Conservation (phyloP, 192 early-diverging fungal genomes). For the Backusella mclennaniae region DNA sequence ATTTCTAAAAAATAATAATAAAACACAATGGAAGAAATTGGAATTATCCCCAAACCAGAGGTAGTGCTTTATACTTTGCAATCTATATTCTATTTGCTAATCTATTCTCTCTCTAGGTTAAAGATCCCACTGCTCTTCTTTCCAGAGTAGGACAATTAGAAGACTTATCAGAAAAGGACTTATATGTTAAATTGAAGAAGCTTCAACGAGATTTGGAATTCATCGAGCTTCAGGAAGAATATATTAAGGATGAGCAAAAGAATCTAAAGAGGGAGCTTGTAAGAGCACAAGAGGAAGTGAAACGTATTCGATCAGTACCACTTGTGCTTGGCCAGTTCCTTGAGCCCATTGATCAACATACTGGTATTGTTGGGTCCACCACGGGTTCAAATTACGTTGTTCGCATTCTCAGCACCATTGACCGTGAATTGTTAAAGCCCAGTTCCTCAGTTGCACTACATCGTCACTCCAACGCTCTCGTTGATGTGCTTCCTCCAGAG, state of each 20-base stretch:
- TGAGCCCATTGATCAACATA: constrained; percentile 95
- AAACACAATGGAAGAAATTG: constrained; percentile 18
- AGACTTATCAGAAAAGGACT: constrained; percentile 76
- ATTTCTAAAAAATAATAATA: background rate
- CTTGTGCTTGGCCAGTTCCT: constrained; percentile 99
- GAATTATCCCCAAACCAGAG: constrained; percentile 13
- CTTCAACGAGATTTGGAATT: constrained; percentile 94
- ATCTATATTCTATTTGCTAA: background rate
- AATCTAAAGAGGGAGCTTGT: constrained; percentile 94
- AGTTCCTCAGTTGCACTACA: constrained; percentile 92
- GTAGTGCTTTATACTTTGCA: background rate
- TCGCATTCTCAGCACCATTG: constrained; percentile 94
- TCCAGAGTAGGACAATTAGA: constrained; percentile 39
- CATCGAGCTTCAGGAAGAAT: constrained; percentile 96
- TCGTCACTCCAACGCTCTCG: constrained; percentile 94
- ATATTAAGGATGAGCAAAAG: constrained; percentile 99
- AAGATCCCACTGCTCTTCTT: constrained; percentile 5
- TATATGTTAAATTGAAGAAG: constrained; percentile 93
- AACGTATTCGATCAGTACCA: constrained; percentile 97
- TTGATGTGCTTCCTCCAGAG: constrained; percentile 97
- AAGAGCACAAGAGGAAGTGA: constrained; percentile 96
- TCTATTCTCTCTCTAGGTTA: constrained; percentile 12
- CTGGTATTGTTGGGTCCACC: constrained; percentile 93
- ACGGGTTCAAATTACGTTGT: constrained; percentile 90
- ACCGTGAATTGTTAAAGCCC: constrained; percentile 96